A percentile compares a stretch with the other conserved stretches of the same genome.
phyloP scores from a whole-genome alignment of 2,329 filamentous ascomycete genomes.

The Pseudonectria foliicola region DNA sequence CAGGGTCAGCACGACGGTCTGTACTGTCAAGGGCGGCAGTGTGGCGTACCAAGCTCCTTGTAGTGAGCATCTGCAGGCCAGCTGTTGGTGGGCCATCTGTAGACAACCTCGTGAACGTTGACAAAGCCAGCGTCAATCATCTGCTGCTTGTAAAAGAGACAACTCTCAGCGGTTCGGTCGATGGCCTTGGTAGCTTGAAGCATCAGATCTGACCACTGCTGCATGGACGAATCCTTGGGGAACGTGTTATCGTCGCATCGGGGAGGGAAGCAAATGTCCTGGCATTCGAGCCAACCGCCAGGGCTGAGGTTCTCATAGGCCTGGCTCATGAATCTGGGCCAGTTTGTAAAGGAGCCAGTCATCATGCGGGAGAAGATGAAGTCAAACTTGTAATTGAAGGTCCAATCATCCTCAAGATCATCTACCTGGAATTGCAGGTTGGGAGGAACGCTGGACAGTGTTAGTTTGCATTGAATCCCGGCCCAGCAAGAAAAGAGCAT shows the following conservation, averaged over 20 bases:
- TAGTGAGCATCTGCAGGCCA: constrained; percentile 45
- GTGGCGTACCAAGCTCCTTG: constrained; percentile 40
- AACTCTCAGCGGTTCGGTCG: constrained; percentile 24
- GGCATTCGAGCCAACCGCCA: constrained; percentile 37
- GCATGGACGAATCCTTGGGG: constrained; percentile 18
- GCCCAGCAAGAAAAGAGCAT: no score
- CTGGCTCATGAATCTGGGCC: constrained; percentile 30
- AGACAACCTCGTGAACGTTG: constrained; percentile 40
- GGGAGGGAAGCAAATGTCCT: constrained; percentile 34
- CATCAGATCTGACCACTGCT: constrained; percentile 23
- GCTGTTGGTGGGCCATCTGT: constrained; percentile 42
- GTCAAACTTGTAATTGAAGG: constrained; percentile 32
- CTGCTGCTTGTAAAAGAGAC: constrained; percentile 25
- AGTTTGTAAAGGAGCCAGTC: constrained; percentile 28
- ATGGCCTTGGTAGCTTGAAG: constrained; percentile 24
- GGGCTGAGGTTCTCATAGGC: constrained; percentile 32
- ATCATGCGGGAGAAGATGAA: constrained; percentile 35
- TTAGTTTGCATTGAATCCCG: neutral
- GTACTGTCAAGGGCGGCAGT: no score
- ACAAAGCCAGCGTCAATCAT: constrained; percentile 46
- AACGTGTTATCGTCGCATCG: constrained; percentile 37
- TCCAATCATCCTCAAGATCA: constrained; percentile 35
- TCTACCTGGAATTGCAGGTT: constrained; percentile 43
- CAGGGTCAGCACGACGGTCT: constrained; percentile 23
- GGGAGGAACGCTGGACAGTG: constrained; percentile 32